These are phyloP conservation scores for Trichoderma cornu-damae DNA, from an alignment of 2,329 filamentous ascomycete genomes.

Conservation along the genomic window DNA sequence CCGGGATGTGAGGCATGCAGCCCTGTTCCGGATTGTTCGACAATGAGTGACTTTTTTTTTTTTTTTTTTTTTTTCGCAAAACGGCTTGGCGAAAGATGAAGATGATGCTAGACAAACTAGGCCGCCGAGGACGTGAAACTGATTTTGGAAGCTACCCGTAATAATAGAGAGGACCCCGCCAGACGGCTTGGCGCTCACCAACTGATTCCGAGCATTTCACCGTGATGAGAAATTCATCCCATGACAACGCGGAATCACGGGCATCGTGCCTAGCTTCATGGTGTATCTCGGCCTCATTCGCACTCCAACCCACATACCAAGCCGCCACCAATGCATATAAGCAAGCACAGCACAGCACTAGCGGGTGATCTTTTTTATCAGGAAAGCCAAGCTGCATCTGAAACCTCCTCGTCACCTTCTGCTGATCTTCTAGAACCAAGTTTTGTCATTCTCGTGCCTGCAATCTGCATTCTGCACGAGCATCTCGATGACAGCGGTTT, in stretches of 20 bases:
- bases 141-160: neutral
- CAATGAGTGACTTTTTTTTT: neutral
- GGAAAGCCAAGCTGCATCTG: slow-evolving; percentile 3
- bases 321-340: slow-evolving; percentile 1
- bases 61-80: no score
- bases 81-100: neutral
- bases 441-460: neutral
- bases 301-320: neutral
- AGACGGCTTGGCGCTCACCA: neutral
- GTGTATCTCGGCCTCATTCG: neutral
- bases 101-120: neutral
- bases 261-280: neutral
- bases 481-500: neutral
- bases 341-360: neutral
- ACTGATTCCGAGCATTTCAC: neutral
- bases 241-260: neutral
- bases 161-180: neutral
- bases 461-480: neutral
- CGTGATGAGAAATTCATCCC: neutral
- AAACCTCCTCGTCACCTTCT: neutral
- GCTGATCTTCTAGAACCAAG: slow-evolving; percentile 3
- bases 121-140: neutral
- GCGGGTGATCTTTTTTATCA: neutral
- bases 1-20: neutral
- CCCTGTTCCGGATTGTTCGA: neutral